Evolutionary conservation across 1,284 basidiomycete species (phyloP), one percentile per base, ranked within the genome.

Genomic region (Sanghuangporus sanghuang): DNA sequence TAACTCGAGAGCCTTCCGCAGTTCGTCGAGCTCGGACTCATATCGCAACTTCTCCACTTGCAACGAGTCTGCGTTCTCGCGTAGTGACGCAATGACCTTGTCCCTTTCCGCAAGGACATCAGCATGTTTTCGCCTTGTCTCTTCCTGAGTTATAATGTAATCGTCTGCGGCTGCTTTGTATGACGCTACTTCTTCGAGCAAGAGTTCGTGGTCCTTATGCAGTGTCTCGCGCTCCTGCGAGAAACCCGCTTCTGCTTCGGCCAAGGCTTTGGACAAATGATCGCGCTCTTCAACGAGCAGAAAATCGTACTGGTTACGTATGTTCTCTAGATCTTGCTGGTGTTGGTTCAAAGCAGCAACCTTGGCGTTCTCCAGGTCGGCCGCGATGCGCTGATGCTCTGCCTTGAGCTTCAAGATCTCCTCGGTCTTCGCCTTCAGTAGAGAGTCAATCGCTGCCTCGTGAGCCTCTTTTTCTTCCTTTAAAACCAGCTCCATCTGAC

Each of bases 131-230:
- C 75, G 73, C 32, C 77, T 81, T 39, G 76, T 74, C 70, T 84
- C 78, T 69, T 87, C 83, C 36, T 79, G 82, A 35, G 81, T 68
- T 16, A 78, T 69, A 1, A 75, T 73, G 64, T 83, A 80, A 68
- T 91, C 85, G 59, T 83, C 79, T 9, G 83, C 79, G 3, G 84
- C 81, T 49, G 77, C 78, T 71, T 87, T 87, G 73, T 87, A 81
- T 1, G 84, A 77, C 64, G 84, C 83, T 6, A 90, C 74, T 69
- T 93, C 85, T 64, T 87, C 79, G 5, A 79, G 69, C 39, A 92
- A 77, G 8, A 81, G 67, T 21, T 85, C 82, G 44, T 81, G 81
- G 58, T 86, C 81, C 66, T 79, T 79, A 53, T 76, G 77, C 57
- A 86, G 74, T 2, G 73, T 69, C 49, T 69, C 70, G 9, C 73